Percentiles rank a stretch among this genome's conserved stretches.
phyloP scores from a whole-genome alignment of 2,329 filamentous ascomycete species.

The Botrytis galanthina region DNA sequence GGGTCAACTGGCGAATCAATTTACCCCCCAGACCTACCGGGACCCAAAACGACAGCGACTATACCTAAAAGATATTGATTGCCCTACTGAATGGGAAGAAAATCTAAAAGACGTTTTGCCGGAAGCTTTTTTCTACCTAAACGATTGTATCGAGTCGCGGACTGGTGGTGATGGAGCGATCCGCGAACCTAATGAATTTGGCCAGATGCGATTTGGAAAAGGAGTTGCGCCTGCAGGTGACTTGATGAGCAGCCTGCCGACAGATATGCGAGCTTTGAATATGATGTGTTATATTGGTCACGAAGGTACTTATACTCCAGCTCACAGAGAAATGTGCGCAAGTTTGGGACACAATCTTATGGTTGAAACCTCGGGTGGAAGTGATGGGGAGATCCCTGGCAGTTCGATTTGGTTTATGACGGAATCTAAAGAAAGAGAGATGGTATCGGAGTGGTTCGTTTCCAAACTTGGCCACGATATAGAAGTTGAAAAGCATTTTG shows the following conservation, averaged over 20 bases:
- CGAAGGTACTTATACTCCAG: constrained; percentile 93
- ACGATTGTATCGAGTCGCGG: constrained; percentile 66
- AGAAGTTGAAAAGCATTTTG: constrained; percentile 95
- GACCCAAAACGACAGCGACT: constrained; percentile 80
- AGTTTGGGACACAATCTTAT: constrained; percentile 96
- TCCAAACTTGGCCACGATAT: constrained; percentile 94
- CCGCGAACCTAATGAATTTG: constrained; percentile 44
- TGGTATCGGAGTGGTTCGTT: constrained; percentile 90
- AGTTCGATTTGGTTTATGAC: constrained; percentile 99
- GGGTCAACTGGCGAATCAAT: constrained; percentile 79
- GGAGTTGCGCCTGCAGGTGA: constrained; percentile 71
- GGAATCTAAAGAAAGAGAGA: constrained; percentile 83
- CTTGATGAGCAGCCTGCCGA: constrained; percentile 87
- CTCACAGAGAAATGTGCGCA: constrained; percentile 96
- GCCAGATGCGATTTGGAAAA: constrained; percentile 44
- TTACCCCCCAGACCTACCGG: constrained; percentile 70
- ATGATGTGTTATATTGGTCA: constrained; percentile 98
- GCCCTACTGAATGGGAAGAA: constrained; percentile 81
- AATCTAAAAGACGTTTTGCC: constrained; percentile 77
- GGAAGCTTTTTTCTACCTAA: constrained; percentile 82
- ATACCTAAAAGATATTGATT: constrained; percentile 97
- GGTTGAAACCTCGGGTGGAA: constrained; percentile 79
- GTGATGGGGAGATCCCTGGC: constrained; percentile 74
- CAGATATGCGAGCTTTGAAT: constrained; percentile 88
- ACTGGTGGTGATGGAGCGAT: constrained; percentile 53